Evolutionary conservation across 768 basidiomycete species (phyloP).

Genomic region (Mycena haematopus): DNA sequence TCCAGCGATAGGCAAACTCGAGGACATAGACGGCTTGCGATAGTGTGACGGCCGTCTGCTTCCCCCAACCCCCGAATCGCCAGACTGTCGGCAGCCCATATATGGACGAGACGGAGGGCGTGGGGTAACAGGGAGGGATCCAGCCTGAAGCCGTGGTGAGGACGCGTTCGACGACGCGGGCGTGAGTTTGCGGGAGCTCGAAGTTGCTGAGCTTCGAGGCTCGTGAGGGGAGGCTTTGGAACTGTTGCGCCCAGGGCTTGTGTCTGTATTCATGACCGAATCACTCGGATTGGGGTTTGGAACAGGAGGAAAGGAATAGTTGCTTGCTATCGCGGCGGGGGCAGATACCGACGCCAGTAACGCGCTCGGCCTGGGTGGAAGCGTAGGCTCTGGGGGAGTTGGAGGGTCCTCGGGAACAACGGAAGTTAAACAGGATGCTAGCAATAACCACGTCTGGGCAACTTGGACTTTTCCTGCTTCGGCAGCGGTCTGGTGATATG

Average conservation of each 20-base stretch:
- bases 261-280: conserved; percentile 30
- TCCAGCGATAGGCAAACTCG: conserved; percentile 42
- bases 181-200: conserved; percentile 55
- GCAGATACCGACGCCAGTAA: conserved; percentile 49
- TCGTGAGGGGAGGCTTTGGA: conserved; percentile 30
- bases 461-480: conserved; percentile 59
- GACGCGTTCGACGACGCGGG: conserved; percentile 65
- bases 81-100: conserved; percentile 45
- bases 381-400: conserved; percentile 35
- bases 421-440: conserved; percentile 62
- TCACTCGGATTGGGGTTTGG: conserved; percentile 15
- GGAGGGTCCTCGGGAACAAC: conserved; percentile 47
- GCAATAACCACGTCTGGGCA: conserved; percentile 71
- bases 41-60: conserved; percentile 46
- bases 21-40: conserved; percentile 45
- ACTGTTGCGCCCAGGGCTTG: conserved; percentile 35
- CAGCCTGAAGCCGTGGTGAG: conserved; percentile 55
- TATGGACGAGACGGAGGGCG: conserved; percentile 40
- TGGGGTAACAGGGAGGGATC: conserved; percentile 53
- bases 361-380: conserved; percentile 32
- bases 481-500: conserved; percentile 56
- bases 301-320: conserved; percentile 35
- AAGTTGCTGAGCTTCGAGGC: conserved; percentile 42
- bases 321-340: conserved; percentile 44
- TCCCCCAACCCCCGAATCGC: conserved; percentile 37